These are phyloP conservation scores for Ophiorrhiza pumila DNA, from an alignment of 257 asterid species.

Conservation along the genomic window DNA sequence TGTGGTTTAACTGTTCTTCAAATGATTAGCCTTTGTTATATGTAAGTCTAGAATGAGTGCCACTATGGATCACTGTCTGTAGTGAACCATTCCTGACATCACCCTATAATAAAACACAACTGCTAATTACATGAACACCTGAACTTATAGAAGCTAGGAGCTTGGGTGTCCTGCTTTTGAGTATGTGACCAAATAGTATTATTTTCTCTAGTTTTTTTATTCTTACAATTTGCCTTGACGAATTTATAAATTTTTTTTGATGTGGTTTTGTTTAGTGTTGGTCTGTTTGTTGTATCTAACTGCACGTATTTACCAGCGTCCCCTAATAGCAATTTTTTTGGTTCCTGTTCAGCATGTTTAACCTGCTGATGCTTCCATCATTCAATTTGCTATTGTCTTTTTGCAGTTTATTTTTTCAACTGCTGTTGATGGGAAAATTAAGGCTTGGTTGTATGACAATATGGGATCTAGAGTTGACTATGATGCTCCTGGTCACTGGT, in stretches of 20 bases:
- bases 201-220: background rate
- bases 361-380: background rate
- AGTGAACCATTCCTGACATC: background rate
- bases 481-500: constrained; percentile 98
- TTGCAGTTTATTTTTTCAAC: constrained; percentile 93
- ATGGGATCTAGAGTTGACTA: constrained; percentile 97
- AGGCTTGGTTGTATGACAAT: constrained; percentile 96
- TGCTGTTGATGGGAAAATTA: constrained; percentile 93
- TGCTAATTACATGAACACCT: background rate
- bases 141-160: background rate
- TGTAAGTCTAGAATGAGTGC: background rate
- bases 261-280: background rate
- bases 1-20: background rate
- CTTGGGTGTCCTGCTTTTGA: background rate
- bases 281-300: background rate
- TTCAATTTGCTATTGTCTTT: constrained; percentile 20
- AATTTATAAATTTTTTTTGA: background rate
- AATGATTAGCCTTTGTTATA: background rate
- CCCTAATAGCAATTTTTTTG: background rate
- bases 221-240: background rate
- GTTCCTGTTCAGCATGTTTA: background rate
- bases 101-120: background rate
- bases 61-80: background rate
- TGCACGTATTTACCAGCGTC: background rate
- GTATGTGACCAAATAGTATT: background rate